A percentile compares a stretch with the other conserved stretches of the same genome.
Conservation (phyloP, 306 rosid species). For the Datisca glomerata region DNA sequence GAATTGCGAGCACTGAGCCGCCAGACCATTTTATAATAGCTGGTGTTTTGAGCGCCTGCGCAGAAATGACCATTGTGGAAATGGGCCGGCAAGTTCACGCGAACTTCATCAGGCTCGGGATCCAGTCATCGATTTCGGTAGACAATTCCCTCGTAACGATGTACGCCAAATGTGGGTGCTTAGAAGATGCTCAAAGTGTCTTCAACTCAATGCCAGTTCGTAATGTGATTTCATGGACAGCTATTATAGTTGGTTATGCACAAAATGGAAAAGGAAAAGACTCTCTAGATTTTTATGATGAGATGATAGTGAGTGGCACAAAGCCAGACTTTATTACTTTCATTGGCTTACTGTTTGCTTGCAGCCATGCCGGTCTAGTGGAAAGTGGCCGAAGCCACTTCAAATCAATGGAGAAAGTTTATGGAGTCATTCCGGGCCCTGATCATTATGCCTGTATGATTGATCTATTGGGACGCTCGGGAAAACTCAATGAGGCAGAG, state of each 20-base stretch:
- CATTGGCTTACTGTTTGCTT: slow-evolving; percentile 82
- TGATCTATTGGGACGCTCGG: slow-evolving; percentile 76
- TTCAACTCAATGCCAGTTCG: slow-evolving; percentile 47
- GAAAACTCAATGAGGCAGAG: slow-evolving; percentile 53
- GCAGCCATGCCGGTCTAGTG: slow-evolving; percentile 85
- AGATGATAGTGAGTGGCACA: slow-evolving; percentile 57
- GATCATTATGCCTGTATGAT: slow-evolving; percentile 90
- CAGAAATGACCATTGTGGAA: slow-evolving; percentile 62
- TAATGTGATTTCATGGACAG: slow-evolving; percentile 80
- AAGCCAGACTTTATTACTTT: slow-evolving; percentile 78
- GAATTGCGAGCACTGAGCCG: slow-evolving; percentile 38
- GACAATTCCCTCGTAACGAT: slow-evolving; percentile 73
- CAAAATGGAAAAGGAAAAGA: slow-evolving; percentile 78
- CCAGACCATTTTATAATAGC: slow-evolving; percentile 64
- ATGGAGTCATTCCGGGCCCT: slow-evolving; percentile 68
- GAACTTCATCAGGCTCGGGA: slow-evolving; percentile 49
- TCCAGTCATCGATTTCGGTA: slow-evolving; percentile 37
- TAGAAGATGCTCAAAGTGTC: slow-evolving; percentile 55
- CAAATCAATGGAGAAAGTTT: slow-evolving; percentile 47
- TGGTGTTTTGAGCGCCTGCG: slow-evolving; percentile 69
- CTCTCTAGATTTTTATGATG: slow-evolving; percentile 54
- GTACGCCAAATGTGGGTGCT: slow-evolving; percentile 90
- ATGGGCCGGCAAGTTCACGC: slow-evolving; percentile 79
- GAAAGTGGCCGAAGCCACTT: slow-evolving; percentile 45
- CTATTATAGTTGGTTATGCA: slow-evolving; percentile 86